phyloP scores from a whole-genome alignment of 306 rosid genomes.

The Vicia sativa region DNA sequence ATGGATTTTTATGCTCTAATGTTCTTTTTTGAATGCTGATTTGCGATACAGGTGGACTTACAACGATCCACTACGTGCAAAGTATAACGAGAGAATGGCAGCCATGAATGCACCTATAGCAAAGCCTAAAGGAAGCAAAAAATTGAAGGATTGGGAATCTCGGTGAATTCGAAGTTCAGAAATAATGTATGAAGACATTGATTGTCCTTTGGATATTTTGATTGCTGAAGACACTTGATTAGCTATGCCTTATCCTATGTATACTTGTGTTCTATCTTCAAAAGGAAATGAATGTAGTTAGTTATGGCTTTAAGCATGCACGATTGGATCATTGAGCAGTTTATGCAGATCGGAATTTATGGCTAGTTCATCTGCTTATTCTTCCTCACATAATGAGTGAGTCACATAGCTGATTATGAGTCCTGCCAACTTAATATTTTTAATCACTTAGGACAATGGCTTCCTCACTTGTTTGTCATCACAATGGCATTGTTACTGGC shows the following conservation, averaged over 20 bases:
- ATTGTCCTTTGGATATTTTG: conserved; percentile 29
- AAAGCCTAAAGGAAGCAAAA: conserved; percentile 93
- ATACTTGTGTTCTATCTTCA: conserved; percentile 24
- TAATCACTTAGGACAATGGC: neutral
- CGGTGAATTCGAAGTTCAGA: conserved; percentile 44
- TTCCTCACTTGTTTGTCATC: conserved; percentile 11
- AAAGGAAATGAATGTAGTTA: conserved; percentile 21
- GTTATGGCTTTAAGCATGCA: conserved; percentile 27
- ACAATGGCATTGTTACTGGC: neutral
- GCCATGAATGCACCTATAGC: conserved; percentile 74
- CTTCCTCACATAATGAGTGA: conserved; percentile 15
- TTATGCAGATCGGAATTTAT: conserved; percentile 21
- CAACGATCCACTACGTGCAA: conserved; percentile 95
- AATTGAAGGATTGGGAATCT: conserved; percentile 85
- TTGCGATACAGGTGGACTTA: conserved; percentile 85
- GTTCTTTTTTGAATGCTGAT: conserved; percentile 14
- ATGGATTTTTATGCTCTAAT: conserved; percentile 27
- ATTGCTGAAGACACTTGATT: conserved; percentile 1
- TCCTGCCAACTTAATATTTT: conserved; percentile 12
- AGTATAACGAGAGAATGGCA: conserved; percentile 93
- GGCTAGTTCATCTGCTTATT: neutral
- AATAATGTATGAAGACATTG: conserved; percentile 1
- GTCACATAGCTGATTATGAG: conserved; percentile 7
- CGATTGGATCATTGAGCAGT: conserved; percentile 24
- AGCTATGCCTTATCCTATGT: conserved; percentile 20